Percentiles rank a stretch among this genome's conserved stretches.
Conservation (phyloP, 495 filamentous ascomycete species). For the Podospora australis region DNA sequence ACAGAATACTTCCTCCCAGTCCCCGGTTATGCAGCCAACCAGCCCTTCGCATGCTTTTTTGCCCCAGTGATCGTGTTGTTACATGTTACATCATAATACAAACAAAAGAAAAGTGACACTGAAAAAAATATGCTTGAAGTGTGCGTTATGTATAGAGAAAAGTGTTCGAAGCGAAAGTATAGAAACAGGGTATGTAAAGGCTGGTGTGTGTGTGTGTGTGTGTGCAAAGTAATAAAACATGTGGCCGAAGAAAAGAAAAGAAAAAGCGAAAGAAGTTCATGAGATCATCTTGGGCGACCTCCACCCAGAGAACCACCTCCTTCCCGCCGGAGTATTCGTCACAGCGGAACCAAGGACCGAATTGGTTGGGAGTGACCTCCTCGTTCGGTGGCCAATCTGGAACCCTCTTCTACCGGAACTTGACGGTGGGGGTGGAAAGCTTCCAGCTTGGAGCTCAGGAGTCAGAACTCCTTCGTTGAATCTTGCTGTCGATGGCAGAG, state of each 20-base stretch:
- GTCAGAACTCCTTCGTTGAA: background rate
- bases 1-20: too few species aligned
- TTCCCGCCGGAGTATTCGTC: background rate
- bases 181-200: too few species aligned
- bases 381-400: background rate
- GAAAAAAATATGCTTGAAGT: too few species aligned
- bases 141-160: too few species aligned
- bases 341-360: background rate
- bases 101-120: too few species aligned
- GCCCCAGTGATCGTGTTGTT: too few species aligned
- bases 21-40: too few species aligned
- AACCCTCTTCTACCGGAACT: background rate
- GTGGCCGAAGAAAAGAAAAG: background rate
- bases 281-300: background rate
- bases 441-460: background rate
- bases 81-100: background rate
- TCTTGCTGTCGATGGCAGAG: background rate
- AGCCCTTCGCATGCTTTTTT: too few species aligned
- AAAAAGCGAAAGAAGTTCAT: background rate
- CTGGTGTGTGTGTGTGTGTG: background rate
- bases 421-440: background rate
- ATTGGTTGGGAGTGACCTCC: background rate
- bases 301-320: background rate
- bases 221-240: too few species aligned
- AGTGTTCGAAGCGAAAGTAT: too few species aligned